A percentile compares a stretch with the other conserved stretches of the same genome.
Evolutionary conservation across 83 land plant genomes (phyloP).

Genomic region (Picea engelmannii): DNA sequence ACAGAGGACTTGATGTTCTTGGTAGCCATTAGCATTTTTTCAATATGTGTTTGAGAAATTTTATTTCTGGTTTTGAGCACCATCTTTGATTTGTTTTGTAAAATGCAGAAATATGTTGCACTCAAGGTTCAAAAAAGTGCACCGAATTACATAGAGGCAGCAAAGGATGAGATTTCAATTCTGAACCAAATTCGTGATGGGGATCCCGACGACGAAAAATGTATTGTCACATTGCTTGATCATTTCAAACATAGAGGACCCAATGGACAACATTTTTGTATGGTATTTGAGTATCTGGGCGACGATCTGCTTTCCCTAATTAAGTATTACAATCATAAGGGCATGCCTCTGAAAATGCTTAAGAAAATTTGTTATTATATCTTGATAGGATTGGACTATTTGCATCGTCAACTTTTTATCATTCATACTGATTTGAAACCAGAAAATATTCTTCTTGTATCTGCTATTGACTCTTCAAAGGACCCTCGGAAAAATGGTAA

Average conservation of each 20-base stretch:
- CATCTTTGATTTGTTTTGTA: not conserved
- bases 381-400: constrained; percentile 38
- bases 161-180: constrained; percentile 35
- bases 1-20: not conserved
- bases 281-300: constrained; percentile 46
- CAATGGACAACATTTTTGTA: constrained; percentile 45
- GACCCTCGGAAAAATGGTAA: constrained; percentile 24
- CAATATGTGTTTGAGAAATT: not conserved
- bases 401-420: constrained; percentile 33
- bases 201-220: constrained; percentile 32
- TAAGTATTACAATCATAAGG: constrained; percentile 32
- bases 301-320: constrained; percentile 43
- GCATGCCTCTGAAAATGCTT: constrained; percentile 42
- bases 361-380: constrained; percentile 27
- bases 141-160: constrained; percentile 40
- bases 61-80: not conserved
- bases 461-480: constrained; percentile 24
- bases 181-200: constrained; percentile 36
- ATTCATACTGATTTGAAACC: constrained; percentile 55
- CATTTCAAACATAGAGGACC: constrained; percentile 44
- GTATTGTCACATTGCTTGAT: constrained; percentile 45
- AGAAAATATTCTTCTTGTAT: constrained; percentile 36
- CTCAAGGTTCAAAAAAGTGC: constrained; percentile 48
- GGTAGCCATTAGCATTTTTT: not conserved
- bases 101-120: constrained; percentile 39